phyloP scores from a whole-genome alignment of 345 rosid genomes.

The Ceriops tagal region DNA sequence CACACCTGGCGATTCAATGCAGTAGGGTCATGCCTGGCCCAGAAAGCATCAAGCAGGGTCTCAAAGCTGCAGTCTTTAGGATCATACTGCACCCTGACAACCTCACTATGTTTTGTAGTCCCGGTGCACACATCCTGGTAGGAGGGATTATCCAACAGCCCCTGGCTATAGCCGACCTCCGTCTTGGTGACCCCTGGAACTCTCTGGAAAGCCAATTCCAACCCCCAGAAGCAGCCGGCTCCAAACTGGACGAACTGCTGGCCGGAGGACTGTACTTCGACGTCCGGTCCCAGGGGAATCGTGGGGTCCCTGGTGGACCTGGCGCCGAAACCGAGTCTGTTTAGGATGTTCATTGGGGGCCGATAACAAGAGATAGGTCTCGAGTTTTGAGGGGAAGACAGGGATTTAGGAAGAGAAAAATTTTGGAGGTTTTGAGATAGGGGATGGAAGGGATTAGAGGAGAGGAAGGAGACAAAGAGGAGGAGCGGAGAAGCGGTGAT shows the following conservation, averaged over 20 bases:
- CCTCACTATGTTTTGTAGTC: conserved; percentile 63
- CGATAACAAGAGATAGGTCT: conserved; percentile 24
- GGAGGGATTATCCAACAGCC: conserved; percentile 52
- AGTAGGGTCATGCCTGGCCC: conserved; percentile 94
- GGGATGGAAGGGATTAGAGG: conserved; percentile 8
- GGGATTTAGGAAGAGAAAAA: conserved; percentile 14
- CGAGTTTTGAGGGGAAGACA: conserved; percentile 1
- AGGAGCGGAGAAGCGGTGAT: conserved; percentile 5
- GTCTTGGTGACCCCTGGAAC: conserved; percentile 72
- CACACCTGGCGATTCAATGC: conserved; percentile 85
- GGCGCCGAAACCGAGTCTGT: conserved; percentile 74
- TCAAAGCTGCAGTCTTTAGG: conserved; percentile 71
- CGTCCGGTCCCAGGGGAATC: conserved; percentile 70
- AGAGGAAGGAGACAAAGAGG: conserved; percentile 14
- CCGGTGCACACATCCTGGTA: conserved; percentile 82
- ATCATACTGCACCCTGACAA: conserved; percentile 83
- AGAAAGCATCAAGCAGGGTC: conserved; percentile 67
- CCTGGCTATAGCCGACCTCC: conserved; percentile 85
- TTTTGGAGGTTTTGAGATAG: conserved; percentile 2
- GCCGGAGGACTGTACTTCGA: conserved; percentile 66
- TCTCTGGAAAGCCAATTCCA: conserved; percentile 82
- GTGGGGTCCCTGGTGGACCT: conserved; percentile 50
- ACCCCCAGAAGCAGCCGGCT: conserved; percentile 98
- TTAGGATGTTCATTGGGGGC: conserved; percentile 78
- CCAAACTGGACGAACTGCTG: conserved; percentile 82